A percentile compares a stretch with the other conserved stretches of the same genome.
Conservation (phyloP, 768 basidiomycete genomes). For the Russula emetica region DNA sequence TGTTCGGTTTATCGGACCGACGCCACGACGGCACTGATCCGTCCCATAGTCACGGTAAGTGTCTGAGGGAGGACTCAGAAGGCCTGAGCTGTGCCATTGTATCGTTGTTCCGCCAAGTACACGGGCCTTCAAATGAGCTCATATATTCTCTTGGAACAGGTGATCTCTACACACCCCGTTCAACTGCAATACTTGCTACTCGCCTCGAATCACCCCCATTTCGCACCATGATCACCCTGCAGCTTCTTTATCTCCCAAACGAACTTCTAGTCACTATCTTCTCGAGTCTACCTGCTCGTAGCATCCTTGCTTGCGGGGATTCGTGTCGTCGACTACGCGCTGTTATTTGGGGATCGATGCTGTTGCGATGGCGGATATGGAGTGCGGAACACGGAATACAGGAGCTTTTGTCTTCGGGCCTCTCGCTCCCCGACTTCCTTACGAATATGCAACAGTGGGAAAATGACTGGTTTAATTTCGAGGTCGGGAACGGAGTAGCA, state of each 20-base stretch:
- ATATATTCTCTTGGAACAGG: not conserved
- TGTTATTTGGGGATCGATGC: slow-evolving; percentile 5
- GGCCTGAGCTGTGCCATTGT: not conserved
- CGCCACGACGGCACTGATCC: not conserved
- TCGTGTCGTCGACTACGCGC: slow-evolving; percentile 11
- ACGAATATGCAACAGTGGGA: slow-evolving; percentile 6
- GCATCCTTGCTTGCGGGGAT: slow-evolving; percentile 8
- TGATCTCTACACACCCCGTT: not conserved
- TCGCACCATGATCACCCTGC: not conserved
- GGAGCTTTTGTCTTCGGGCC: slow-evolving; percentile 4
- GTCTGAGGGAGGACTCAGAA: not conserved
- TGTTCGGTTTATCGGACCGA: not conserved
- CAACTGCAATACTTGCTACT: not conserved
- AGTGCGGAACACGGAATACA: slow-evolving; percentile 2
- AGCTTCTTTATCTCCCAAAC: slow-evolving; percentile 11
- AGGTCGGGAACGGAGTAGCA: not conserved
- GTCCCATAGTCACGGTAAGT: not conserved
- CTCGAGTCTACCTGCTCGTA: not conserved
- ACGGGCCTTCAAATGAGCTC: not conserved
- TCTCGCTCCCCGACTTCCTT: slow-evolving; percentile 4
- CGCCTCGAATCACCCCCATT: too few relatives aligned
- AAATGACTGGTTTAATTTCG: slow-evolving; percentile 9
- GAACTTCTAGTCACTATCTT: slow-evolving; percentile 14
- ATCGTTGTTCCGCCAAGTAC: slow-evolving; percentile 3
- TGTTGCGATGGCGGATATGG: slow-evolving; percentile 2